Conservation (phyloP, 2,329 filamentous ascomycete species). For the Hypoxylon sp. region DNA sequence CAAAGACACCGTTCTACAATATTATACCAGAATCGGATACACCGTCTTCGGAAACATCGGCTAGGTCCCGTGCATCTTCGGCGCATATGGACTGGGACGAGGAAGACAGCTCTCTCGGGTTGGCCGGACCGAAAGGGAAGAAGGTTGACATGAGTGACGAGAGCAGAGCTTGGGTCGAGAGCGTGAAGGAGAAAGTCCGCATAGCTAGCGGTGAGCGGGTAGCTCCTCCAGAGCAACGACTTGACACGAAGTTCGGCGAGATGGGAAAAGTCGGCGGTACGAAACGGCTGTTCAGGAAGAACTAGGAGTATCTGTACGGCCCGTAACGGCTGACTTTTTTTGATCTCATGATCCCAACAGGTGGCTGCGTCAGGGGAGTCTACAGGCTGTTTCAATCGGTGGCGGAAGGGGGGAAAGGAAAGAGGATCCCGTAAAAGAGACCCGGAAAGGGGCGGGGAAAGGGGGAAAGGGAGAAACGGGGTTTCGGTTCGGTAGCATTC, state of each 20-base stretch:
- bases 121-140: constrained; percentile 78
- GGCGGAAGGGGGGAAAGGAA: constrained; percentile 13
- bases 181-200: constrained; percentile 84
- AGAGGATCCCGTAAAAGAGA: constrained; percentile 25
- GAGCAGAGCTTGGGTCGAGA: constrained; percentile 85
- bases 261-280: constrained; percentile 80
- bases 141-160: constrained; percentile 78
- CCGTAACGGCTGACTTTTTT: constrained; percentile 41
- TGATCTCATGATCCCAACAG: constrained; percentile 22
- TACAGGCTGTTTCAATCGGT: constrained; percentile 26
- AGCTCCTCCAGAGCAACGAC: constrained; percentile 50
- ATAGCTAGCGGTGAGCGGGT: constrained; percentile 74
- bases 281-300: constrained; percentile 77
- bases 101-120: constrained; percentile 74
- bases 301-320: constrained; percentile 52
- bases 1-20: constrained; percentile 62
- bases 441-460: constrained; percentile 27
- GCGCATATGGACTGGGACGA: constrained; percentile 71
- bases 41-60: constrained; percentile 62
- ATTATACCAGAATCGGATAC: constrained; percentile 56
- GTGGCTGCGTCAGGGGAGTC: constrained; percentile 30
- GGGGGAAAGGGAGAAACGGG: constrained; percentile 21
- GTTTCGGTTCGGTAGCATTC: constrained; percentile 35
- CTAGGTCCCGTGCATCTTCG: constrained; percentile 64
- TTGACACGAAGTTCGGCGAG: constrained; percentile 72